Percentiles rank a stretch among this genome's conserved stretches.
phyloP scores from a whole-genome alignment of 768 basidiomycete species.

The Boletus rufocinnamomeus region DNA sequence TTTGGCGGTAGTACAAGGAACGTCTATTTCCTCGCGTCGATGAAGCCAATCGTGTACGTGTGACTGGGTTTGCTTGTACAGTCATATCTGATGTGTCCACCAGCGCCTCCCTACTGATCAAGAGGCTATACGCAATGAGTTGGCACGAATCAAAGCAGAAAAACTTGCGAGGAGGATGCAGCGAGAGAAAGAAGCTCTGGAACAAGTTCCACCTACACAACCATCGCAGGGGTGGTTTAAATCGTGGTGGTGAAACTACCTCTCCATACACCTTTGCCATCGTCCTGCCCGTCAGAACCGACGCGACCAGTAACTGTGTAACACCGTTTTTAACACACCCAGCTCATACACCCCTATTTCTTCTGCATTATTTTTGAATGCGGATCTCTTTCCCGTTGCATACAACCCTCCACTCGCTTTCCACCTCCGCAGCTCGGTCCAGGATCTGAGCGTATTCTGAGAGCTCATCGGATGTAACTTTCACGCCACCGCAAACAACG shows the following conservation, averaged over 20 bases:
- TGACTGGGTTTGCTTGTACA: not conserved
- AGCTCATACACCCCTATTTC: not conserved
- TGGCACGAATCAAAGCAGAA: conserved; percentile 70
- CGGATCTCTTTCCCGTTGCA: conserved; percentile 32
- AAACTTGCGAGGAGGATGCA: conserved; percentile 48
- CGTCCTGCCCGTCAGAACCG: not conserved
- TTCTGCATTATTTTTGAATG: conserved; percentile 20
- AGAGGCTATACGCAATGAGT: conserved; percentile 62
- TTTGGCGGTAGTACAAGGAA: conserved; percentile 61
- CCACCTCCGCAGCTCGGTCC: conserved; percentile 35
- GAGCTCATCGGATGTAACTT: conserved; percentile 57
- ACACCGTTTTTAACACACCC: conserved; percentile 17
- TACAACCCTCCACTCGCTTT: conserved; percentile 30
- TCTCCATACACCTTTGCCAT: not conserved
- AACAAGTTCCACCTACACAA: conserved; percentile 17
- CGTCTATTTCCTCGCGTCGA: conserved; percentile 67
- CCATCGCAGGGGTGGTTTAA: conserved; percentile 32
- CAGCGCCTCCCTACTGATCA: conserved; percentile 70
- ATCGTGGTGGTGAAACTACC: conserved; percentile 26
- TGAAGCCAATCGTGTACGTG: conserved; percentile 51
- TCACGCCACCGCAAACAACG: conserved; percentile 52
- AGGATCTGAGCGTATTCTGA: conserved; percentile 47
- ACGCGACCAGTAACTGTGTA: conserved; percentile 6
- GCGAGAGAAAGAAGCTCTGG: conserved; percentile 41
- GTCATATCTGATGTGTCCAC: conserved; percentile 14